A percentile compares a stretch with the other conserved stretches of the same genome.
Evolutionary conservation across 306 rosid genomes (phyloP).

Genomic region (Acacia crassicarpa): DNA sequence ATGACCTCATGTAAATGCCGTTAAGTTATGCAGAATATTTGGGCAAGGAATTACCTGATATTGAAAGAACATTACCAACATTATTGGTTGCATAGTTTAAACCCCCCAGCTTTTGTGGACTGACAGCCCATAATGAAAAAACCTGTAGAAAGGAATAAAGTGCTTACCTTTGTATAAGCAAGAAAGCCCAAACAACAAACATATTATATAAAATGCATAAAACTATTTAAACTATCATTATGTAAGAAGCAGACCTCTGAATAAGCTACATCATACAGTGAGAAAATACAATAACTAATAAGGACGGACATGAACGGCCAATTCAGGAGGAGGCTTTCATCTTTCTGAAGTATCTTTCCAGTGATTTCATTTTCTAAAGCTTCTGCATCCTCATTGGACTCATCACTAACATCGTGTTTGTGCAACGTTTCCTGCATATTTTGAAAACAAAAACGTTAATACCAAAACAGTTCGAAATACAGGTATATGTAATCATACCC

Average conservation of each 20-base stretch:
- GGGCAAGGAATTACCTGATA: slow-evolving; percentile 50
- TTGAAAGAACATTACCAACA: slow-evolving; percentile 73
- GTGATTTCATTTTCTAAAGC: slow-evolving; percentile 52
- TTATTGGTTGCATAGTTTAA: slow-evolving; percentile 55
- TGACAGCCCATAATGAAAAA: slow-evolving; percentile 82
- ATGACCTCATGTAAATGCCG: background rate
- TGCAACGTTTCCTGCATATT: slow-evolving; percentile 80
- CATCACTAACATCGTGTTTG: slow-evolving; percentile 38
- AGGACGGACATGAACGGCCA: slow-evolving; percentile 88
- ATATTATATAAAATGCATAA: background rate
- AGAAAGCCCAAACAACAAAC: background rate
- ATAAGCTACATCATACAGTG: background rate
- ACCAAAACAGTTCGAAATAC: background rate
- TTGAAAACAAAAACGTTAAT: background rate
- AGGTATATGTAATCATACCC: too few species aligned
- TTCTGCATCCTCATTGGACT: slow-evolving; percentile 35
- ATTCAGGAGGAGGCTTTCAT: slow-evolving; percentile 63
- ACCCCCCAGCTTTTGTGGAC: slow-evolving; percentile 53
- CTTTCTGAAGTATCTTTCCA: slow-evolving; percentile 21
- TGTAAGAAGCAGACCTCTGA: background rate
- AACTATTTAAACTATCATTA: background rate
- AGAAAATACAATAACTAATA: slow-evolving; percentile 34
- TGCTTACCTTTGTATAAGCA: too few species aligned
- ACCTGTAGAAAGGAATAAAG: too few species aligned
- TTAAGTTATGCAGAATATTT: background rate